Evolutionary conservation across 768 basidiomycete genomes (phyloP), one percentile per base, ranked within the genome.

Genomic region (Suillus discolor): DNA sequence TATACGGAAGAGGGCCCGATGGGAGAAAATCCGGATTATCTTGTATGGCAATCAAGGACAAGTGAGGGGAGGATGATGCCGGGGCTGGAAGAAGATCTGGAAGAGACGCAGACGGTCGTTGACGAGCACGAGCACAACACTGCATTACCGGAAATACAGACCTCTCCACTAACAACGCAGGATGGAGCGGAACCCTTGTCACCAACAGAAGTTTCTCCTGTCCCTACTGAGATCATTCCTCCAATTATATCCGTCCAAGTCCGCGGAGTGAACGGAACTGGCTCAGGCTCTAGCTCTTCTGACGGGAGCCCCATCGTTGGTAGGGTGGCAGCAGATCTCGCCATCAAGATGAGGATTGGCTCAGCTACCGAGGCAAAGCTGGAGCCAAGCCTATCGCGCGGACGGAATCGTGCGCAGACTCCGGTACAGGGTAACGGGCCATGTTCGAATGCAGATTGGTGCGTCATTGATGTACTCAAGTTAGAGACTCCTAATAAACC

Each of bases 381-480:
- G 68, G 66, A 9, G 49, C 44, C 51, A 74, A 77, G 7, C 62
- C 74, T 15, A 80, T 82, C 62, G 78, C 59, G 88, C 23, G 88
- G 88, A 3, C 79, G 88, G 53, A 84, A 84, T 67, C 79, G 83
- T 25, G 78, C 79, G 12, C 78, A 83, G 69, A 87, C 87, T 20
- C 86, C 88, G 12, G 76, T 88, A 20, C 84, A 86, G 63, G 82
- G 82, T 25, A 82, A 85, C 70, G 81, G 79, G 2, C 73, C 38
- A 20, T 55, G 39, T 28, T 65, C 66, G 6, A 77, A 83, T 31
- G 72, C 77, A 16, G 80, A 86, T 70, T 82, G 84, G 88, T 88
- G 67, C 67, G 84, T 69, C 61, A 2, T 13, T 59, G 16, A 18
- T 16, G 36, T 38, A 38, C 2, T 39, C 8, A 16, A 59, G 2